Evolutionary conservation across 441 rosid genomes (phyloP), one percentile per base, ranked within the genome.

Genomic region (Dalechampia spathulata): DNA sequence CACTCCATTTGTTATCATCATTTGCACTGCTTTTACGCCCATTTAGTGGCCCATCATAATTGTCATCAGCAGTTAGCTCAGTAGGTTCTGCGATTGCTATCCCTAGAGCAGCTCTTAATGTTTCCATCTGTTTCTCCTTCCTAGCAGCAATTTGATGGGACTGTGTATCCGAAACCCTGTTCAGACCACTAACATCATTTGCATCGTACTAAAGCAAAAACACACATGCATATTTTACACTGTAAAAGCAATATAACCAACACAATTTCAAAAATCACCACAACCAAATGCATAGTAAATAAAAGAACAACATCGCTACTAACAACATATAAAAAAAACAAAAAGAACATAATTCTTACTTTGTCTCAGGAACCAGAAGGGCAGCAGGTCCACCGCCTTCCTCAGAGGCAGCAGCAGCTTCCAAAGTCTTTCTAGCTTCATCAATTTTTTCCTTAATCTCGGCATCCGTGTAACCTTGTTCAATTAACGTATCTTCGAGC

Each of bases 141-240:
- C 97, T 82, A 0, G 97, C 97, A 55, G 99, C 99, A 62, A 92
- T 68, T 70, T 92, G 88, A 65, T 92, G 99, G 19, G 99, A 85
- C 61, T 92, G 87, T 0, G 96, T 92, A 64, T 85, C 84, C 11
- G 84, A 88, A 39, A 76, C 51, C 88, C 96, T 89, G 63, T 30
- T 39, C 41, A 70, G 45, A n/a, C 22, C 45, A 42, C 2, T 23
- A 14, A 39, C 38, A 4, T 28, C 10, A 37, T 14, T 16, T 41
- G n/a, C 36, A n/a, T 55, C 49, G 2, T 27, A 53, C 46, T 7
- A 52, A 16, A 14, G 21, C 20, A 37, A 56, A 6, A 58, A 30
- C 14, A 1, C 37, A 37, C 8, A 8, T 4, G 34, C 34, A 30
- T 8, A 30, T 30, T 4, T 30, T n/a, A n/a, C n/a, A n/a, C n/a